Conservation (phyloP, 2,329 filamentous ascomycete species). For the Talaromyces funiculosus region DNA sequence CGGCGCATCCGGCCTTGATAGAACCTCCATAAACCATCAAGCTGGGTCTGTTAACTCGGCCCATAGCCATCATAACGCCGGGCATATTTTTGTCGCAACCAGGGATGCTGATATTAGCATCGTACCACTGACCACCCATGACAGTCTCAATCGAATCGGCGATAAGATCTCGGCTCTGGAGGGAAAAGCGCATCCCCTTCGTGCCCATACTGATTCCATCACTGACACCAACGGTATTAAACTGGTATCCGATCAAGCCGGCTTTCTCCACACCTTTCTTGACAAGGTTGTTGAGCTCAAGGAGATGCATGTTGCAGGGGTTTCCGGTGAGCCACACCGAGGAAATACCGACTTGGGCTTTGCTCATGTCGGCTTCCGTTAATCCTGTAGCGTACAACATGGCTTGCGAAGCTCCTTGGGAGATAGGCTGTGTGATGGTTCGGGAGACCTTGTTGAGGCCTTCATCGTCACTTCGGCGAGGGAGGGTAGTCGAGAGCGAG, state of each 20-base stretch:
- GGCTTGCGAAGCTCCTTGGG: slow-evolving; percentile 95
- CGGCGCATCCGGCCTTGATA: slow-evolving; percentile 84
- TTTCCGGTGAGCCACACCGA: slow-evolving; percentile 98
- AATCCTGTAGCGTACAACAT: slow-evolving; percentile 98
- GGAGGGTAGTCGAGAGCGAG: slow-evolving; percentile 40
- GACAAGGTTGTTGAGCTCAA: slow-evolving; percentile 79
- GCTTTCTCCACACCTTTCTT: slow-evolving; percentile 67
- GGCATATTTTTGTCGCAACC: slow-evolving; percentile 99
- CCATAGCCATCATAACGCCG: slow-evolving; percentile 87
- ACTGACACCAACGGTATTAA: slow-evolving; percentile 98
- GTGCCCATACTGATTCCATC: slow-evolving; percentile 99
- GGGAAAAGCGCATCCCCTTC: slow-evolving; percentile 88
- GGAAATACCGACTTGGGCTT: slow-evolving; percentile 95
- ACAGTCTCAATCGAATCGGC: slow-evolving; percentile 98
- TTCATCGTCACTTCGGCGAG: slow-evolving; percentile 45
- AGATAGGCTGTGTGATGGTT: slow-evolving; percentile 90
- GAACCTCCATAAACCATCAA: slow-evolving; percentile 98
- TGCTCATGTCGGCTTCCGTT: slow-evolving; percentile 80
- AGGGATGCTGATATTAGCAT: slow-evolving; percentile 92
- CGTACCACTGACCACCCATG: slow-evolving; percentile 98
- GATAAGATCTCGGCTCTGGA: slow-evolving; percentile 93
- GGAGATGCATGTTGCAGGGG: slow-evolving; percentile 97
- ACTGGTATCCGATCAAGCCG: slow-evolving; percentile 86
- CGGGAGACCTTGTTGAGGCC: slow-evolving; percentile 76
- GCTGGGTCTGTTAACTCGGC: slow-evolving; percentile 84